Evolutionary conservation across 2,329 filamentous ascomycete genomes (phyloP).

Genomic region (Stemphylium lycopersici): DNA sequence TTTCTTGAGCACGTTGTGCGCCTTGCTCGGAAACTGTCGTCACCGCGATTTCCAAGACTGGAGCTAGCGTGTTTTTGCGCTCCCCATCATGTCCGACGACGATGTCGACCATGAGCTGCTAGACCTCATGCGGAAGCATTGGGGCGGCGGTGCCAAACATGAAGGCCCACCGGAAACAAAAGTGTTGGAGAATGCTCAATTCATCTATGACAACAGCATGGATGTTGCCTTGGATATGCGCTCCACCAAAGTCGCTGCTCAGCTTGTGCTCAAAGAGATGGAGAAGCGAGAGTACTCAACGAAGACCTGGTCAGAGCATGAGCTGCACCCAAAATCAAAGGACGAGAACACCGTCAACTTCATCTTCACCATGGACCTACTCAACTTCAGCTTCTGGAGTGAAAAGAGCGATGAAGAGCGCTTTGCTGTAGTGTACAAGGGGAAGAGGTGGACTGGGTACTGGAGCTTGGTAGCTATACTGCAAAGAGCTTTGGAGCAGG

Average conservation of each 20-base stretch:
- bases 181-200: slow-evolving; percentile 81
- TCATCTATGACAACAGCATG: slow-evolving; percentile 89
- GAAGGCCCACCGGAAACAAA: slow-evolving; percentile 73
- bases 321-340: slow-evolving; percentile 84
- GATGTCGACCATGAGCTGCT: slow-evolving; percentile 88
- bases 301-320: slow-evolving; percentile 84
- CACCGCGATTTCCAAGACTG: slow-evolving; percentile 4
- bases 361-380: slow-evolving; percentile 94
- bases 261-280: slow-evolving; percentile 81
- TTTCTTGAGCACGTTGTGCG: neutral
- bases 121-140: slow-evolving; percentile 80
- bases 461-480: slow-evolving; percentile 90
- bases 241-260: slow-evolving; percentile 81
- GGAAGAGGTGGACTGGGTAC: slow-evolving; percentile 88
- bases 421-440: slow-evolving; percentile 83
- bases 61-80: slow-evolving; percentile 4
- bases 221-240: slow-evolving; percentile 89
- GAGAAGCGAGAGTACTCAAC: slow-evolving; percentile 82
- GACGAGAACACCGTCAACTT: slow-evolving; percentile 84
- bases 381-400: slow-evolving; percentile 99
- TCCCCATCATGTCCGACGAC: slow-evolving; percentile 78
- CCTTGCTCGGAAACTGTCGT: neutral
- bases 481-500: slow-evolving; percentile 87
- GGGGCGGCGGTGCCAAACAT: slow-evolving; percentile 64
- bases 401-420: slow-evolving; percentile 70